Conservation (phyloP, 2,329 filamentous ascomycete genomes). For the Scorias spongiosa region DNA sequence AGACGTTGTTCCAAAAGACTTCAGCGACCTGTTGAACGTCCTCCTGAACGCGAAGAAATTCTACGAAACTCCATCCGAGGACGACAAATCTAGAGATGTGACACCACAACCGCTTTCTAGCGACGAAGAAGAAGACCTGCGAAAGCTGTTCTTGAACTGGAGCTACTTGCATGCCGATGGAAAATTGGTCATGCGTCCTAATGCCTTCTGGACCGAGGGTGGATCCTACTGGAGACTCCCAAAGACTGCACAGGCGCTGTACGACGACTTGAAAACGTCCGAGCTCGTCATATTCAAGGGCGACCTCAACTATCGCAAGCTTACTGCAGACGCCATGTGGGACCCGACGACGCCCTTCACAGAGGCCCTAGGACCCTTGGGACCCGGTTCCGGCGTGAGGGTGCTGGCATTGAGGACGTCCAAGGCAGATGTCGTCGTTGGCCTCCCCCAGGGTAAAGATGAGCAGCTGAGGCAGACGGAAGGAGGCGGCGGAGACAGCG, state of each 20-base stretch:
- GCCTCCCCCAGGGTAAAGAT: constrained; percentile 66
- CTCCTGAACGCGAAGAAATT: constrained; percentile 65
- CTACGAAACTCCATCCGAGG: constrained; percentile 60
- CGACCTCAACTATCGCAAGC: constrained; percentile 88
- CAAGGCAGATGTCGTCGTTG: constrained; percentile 92
- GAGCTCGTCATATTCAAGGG: constrained; percentile 95
- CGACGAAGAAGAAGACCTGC: constrained; percentile 50
- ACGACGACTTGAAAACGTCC: constrained; percentile 63
- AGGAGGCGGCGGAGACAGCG: constrained; percentile 55
- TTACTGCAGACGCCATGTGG: constrained; percentile 75
- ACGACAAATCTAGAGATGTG: constrained; percentile 39
- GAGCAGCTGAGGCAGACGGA: constrained; percentile 57
- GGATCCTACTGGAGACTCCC: constrained; percentile 86
- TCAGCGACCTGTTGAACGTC: constrained; percentile 63
- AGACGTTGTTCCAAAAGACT: constrained; percentile 79
- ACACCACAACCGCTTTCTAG: constrained; percentile 48
- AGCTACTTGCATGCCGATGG: constrained; percentile 66
- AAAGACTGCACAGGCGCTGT: constrained; percentile 47
- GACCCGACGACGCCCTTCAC: constrained; percentile 74
- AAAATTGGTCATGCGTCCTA: constrained; percentile 66
- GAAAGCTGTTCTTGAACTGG: constrained; percentile 74
- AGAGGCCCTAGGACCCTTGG: constrained; percentile 72
- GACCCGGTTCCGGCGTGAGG: constrained; percentile 66
- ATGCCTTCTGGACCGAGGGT: constrained; percentile 78
- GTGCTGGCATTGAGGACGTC: constrained; percentile 80